Evolutionary conservation across 2,329 filamentous ascomycete genomes (phyloP).

Genomic region (Samsoniella hepiali): DNA sequence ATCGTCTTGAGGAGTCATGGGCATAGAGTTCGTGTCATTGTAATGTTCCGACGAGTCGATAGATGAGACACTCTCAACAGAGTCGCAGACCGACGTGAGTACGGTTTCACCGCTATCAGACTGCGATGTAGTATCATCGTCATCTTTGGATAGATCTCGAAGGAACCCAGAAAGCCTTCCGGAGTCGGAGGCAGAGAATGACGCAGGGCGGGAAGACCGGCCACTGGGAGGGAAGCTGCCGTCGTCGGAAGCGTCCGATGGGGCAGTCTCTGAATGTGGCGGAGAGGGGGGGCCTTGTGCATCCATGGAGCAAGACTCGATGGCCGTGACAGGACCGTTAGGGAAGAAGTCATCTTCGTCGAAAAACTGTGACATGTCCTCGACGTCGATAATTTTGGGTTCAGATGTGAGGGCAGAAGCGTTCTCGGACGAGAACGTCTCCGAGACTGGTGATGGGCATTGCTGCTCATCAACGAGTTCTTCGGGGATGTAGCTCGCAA

Average conservation of each 20-base stretch:
- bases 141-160: constrained; percentile 30
- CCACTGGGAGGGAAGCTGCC: constrained; percentile 28
- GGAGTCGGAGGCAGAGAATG: constrained; percentile 51
- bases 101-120: constrained; percentile 44
- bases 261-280: constrained; percentile 50
- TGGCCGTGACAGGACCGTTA: constrained; percentile 39
- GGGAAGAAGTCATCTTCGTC: constrained; percentile 37
- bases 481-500: constrained; percentile 55
- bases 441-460: constrained; percentile 35
- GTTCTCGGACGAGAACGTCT: constrained; percentile 25
- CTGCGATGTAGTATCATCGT: constrained; percentile 45
- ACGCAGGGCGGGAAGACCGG: constrained; percentile 47
- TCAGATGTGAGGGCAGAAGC: constrained; percentile 33
- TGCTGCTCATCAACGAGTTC: constrained; percentile 39
- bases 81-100: constrained; percentile 44
- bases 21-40: constrained; percentile 21
- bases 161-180: constrained; percentile 33
- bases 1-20: constrained; percentile 25
- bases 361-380: constrained; percentile 40
- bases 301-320: constrained; percentile 40
- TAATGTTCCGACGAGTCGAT: constrained; percentile 31
- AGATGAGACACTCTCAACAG: constrained; percentile 38
- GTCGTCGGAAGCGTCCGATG: constrained; percentile 39
- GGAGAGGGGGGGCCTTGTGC: constrained; percentile 34
- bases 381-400: constrained; percentile 39